Percentiles rank a stretch among this genome's conserved stretches.
phyloP scores from a whole-genome alignment of 176 grass and related monocot species.

The Aegilops tauschii region DNA sequence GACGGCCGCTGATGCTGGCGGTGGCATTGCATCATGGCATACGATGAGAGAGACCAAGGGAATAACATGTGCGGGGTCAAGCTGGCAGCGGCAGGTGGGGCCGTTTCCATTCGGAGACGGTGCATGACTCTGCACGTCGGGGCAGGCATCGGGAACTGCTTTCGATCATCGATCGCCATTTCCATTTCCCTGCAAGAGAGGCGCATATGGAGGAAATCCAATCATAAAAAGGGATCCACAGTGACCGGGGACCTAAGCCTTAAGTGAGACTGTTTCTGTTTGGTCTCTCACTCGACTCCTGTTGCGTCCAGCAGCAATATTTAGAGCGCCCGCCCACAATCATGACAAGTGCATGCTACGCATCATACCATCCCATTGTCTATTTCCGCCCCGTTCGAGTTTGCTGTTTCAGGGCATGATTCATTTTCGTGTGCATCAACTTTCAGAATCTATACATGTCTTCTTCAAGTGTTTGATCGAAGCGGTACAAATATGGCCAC shows the following conservation, averaged over 20 bases:
- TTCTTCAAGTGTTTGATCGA: neutral
- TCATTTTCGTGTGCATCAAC: neutral
- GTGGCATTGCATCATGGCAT: neutral
- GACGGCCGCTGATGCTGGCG: slow-evolving; percentile 14
- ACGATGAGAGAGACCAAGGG: neutral
- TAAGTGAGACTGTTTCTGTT: neutral
- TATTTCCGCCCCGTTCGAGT: neutral
- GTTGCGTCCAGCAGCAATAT: neutral
- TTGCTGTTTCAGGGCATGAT: neutral
- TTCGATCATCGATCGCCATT: too few species aligned
- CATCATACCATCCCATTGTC: neutral
- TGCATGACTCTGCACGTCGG: neutral
- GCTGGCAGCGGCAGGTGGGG: slow-evolving; percentile 21
- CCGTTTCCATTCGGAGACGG: neutral
- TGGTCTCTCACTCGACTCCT: neutral
- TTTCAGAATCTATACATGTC: neutral
- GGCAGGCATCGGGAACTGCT: slow-evolving; percentile 21
- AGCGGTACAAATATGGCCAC: neutral
- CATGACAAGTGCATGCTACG: slow-evolving; percentile 14
- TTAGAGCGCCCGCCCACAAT: slow-evolving; percentile 13
- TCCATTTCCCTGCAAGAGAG: neutral
- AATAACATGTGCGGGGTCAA: slow-evolving; percentile 26
- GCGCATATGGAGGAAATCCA: neutral
- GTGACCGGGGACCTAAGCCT: slow-evolving; percentile 26
- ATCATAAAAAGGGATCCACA: slow-evolving; percentile 14